phyloP scores from a whole-genome alignment of 129 eudicot genomes.

The Mikania micrantha region DNA sequence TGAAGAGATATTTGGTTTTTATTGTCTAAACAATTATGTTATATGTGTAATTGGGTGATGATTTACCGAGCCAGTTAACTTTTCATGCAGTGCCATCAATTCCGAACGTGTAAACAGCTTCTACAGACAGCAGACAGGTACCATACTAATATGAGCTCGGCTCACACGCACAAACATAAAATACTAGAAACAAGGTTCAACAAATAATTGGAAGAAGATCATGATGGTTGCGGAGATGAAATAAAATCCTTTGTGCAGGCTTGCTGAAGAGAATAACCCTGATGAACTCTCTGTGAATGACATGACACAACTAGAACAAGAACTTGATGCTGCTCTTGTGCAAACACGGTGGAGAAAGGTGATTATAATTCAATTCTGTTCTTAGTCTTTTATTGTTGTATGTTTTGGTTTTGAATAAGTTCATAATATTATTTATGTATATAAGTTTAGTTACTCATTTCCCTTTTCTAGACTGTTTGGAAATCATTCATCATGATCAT shows the following conservation, averaged over 20 bases:
- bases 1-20: background rate
- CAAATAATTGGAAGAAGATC: background rate
- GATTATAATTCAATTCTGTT: background rate
- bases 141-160: background rate
- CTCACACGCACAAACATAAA: background rate
- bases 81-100: conserved; percentile 11
- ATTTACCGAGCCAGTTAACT: background rate
- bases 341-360: conserved; percentile 51
- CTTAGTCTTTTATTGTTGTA: background rate
- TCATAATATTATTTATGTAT: background rate
- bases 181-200: background rate
- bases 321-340: conserved; percentile 40
- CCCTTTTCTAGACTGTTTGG: background rate
- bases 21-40: background rate
- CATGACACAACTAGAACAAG: conserved; percentile 40
- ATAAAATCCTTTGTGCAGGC: conserved; percentile 29
- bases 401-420: background rate
- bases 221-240: background rate
- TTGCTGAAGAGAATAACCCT: conserved; percentile 21
- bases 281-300: conserved; percentile 29
- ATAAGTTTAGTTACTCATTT: background rate
- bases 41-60: background rate
- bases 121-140: conserved; percentile 43
- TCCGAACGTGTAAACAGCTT: conserved; percentile 36
- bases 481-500: background rate